Conservation (phyloP, 1,139 yeast genomes). For the Saccharomycopsis phalli region DNA sequence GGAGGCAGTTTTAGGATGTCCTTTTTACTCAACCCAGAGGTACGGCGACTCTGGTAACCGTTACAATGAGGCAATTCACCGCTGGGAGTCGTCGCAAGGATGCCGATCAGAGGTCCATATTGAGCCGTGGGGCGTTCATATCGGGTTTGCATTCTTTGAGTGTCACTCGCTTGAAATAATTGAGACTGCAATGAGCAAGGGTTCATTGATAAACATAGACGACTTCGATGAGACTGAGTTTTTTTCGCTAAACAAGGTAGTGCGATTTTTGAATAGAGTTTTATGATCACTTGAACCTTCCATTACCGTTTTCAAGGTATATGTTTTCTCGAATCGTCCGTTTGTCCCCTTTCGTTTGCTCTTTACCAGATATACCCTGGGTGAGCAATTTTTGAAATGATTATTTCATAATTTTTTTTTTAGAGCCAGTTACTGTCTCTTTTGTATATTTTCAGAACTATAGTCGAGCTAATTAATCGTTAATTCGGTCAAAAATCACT, state of each 20-base stretch:
- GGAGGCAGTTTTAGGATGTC: not conserved
- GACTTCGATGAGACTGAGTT: not conserved
- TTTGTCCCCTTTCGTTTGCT: no score
- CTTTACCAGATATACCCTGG: no score
- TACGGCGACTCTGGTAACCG: not conserved
- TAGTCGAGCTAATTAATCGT: no score
- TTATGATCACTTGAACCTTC: not conserved
- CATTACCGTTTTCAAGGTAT: not conserved
- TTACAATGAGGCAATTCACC: not conserved
- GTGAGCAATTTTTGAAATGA: no score
- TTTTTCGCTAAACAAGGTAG: not conserved
- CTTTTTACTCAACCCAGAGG: not conserved
- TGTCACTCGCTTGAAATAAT: not conserved
- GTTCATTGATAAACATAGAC: not conserved
- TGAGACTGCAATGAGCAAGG: not conserved
- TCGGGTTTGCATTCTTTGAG: not conserved
- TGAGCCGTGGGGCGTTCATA: not conserved
- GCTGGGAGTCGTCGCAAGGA: not conserved
- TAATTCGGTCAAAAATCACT: no score
- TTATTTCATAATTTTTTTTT: no score
- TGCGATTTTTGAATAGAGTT: not conserved
- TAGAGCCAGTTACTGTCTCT: no score
- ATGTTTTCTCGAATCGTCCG: no score
- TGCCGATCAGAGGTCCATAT: not conserved
- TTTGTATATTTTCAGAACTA: no score